phyloP scores from a whole-genome alignment of 768 basidiomycete species.

The Lentinula sp. region DNA sequence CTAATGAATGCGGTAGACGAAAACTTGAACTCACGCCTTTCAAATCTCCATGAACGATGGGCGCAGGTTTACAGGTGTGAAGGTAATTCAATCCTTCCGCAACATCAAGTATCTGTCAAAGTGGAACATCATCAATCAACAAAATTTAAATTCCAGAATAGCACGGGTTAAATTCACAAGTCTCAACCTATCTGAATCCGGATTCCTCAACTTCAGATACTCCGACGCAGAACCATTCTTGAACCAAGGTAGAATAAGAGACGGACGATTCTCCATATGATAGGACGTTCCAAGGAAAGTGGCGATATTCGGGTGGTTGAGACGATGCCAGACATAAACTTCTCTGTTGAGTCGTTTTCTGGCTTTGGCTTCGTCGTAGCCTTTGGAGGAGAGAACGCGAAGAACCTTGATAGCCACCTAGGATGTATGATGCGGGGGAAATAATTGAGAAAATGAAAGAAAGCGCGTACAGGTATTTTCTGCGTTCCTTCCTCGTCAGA shows the following conservation, averaged over 20 bases:
- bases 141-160: neutral
- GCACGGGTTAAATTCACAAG: constrained; percentile 23
- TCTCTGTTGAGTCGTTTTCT: constrained; percentile 39
- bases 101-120: constrained; percentile 34
- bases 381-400: constrained; percentile 24
- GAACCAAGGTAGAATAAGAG: constrained; percentile 43
- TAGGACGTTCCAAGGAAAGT: constrained; percentile 42
- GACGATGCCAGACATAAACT: constrained; percentile 40
- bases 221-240: constrained; percentile 38
- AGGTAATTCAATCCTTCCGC: constrained; percentile 36
- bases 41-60: constrained; percentile 19
- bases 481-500: constrained; percentile 10
- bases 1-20: neutral
- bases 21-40: constrained; percentile 8
- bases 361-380: constrained; percentile 26
- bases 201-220: constrained; percentile 29
- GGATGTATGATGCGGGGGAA: no score
- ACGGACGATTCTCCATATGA: constrained; percentile 27
- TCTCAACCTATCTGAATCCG: constrained; percentile 25
- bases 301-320: constrained; percentile 41
- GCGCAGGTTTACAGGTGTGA: constrained; percentile 28
- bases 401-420: constrained; percentile 46
- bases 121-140: neutral
- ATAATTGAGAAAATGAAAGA: no score
- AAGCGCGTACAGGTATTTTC: constrained; percentile 9